Evolutionary conservation across 768 basidiomycete species (phyloP), one percentile per base, ranked within the genome.

Genomic region (Mrakia hoshinonis): DNA sequence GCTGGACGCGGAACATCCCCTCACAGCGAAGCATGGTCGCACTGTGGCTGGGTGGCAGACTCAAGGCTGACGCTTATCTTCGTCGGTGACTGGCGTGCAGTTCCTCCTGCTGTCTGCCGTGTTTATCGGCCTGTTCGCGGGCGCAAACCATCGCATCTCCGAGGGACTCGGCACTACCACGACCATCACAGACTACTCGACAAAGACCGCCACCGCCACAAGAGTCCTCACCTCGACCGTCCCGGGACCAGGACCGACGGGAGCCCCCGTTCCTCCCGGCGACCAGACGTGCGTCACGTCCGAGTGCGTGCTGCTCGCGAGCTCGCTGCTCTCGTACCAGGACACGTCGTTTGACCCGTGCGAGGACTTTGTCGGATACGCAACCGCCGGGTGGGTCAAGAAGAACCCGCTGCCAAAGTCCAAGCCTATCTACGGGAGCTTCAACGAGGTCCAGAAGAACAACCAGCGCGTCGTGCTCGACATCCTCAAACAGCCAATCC

Each of bases 71-170:
- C 43, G 24, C 38, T 15, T 22, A 22, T 15, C 20, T 47, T 39
- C 6, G 6, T n/a, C n/a, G 7, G 15, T 18, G 12, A 29, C 43
- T n/a, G 12, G n/a, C 12, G 12, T 55, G 4, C 58, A 72, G 70
- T 79, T 89, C 34, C 83, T 99, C 60, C 83, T 98, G 18, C 83
- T 97, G 58, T 83, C 92, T 61, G 87, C 85, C 74, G 83, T 91
- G n/a, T 94, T 95, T 79, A 87, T 94, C 73, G 95, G 95, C 12
- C 82, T 99, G 5, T 97, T 93, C 79, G 89, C 92, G 39, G 96
- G 96, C 12, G 87, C 88, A 1, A 86, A 91, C 78, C 88, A 90
- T 77, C 87, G 86, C 73, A 61, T 61, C 83, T 92, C 66, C 85
- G 85, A 73, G 82, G 76, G 72, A 77, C 70, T 76, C 51, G 69